Percentiles rank a stretch among this genome's conserved stretches.
phyloP scores from a whole-genome alignment of 176 grass and related monocot genomes.

The Elymus sibiricus region DNA sequence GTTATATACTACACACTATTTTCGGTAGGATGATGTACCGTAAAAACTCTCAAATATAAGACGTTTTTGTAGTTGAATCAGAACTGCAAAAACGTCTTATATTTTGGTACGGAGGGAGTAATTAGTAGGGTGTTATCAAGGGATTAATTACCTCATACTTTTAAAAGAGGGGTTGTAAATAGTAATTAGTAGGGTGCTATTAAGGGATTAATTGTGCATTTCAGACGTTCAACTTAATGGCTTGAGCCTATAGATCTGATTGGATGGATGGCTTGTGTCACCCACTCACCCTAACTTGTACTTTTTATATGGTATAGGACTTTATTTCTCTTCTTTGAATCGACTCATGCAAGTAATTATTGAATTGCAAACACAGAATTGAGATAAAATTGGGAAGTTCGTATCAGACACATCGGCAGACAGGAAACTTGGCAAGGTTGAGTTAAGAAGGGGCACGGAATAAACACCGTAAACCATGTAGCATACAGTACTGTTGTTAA shows the following conservation, averaged over 20 bases:
- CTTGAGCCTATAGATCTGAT: neutral
- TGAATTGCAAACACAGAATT: neutral
- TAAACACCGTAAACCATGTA: conserved; percentile 2
- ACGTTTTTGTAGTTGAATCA: no score
- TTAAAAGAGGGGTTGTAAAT: neutral
- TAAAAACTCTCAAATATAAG: no score
- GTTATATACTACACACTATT: no score
- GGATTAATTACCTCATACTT: neutral
- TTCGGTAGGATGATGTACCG: no score
- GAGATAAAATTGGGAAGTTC: neutral
- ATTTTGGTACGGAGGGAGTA: no score
- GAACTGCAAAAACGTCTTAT: no score
- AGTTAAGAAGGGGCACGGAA: neutral
- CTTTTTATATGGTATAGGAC: neutral
- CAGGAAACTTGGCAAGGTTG: neutral
- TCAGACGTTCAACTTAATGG: neutral
- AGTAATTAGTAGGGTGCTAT: neutral
- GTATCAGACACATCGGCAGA: neutral
- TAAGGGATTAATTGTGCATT: neutral
- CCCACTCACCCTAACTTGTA: no score
- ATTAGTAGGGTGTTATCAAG: neutral
- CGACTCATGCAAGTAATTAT: neutral
- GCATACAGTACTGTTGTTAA: neutral
- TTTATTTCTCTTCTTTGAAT: neutral
- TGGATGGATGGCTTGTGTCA: no score